phyloP scores from a whole-genome alignment of 2,329 filamentous ascomycete species.

The Hypoxylon sp. region DNA sequence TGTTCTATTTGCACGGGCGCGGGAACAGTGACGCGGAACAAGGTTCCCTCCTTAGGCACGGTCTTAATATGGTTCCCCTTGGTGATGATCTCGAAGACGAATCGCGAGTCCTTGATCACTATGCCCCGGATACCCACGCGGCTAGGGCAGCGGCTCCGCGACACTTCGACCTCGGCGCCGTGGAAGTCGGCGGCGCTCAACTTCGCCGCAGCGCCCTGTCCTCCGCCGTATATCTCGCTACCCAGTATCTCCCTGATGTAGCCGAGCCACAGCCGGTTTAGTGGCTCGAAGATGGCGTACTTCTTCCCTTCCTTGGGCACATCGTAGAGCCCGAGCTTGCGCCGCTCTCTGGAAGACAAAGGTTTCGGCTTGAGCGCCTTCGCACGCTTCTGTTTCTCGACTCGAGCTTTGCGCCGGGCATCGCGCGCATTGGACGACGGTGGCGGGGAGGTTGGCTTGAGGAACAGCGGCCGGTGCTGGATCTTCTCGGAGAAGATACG shows the following conservation, averaged over 20 bases:
- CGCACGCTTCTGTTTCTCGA: constrained; percentile 57
- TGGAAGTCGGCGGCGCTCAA: constrained; percentile 90
- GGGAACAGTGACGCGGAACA: constrained; percentile 82
- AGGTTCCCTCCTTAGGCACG: constrained; percentile 89
- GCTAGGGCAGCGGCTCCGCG: constrained; percentile 81
- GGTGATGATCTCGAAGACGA: constrained; percentile 87
- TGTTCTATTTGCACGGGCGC: constrained; percentile 1
- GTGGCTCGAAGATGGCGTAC: constrained; percentile 80
- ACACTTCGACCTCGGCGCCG: constrained; percentile 84
- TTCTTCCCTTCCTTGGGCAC: constrained; percentile 75
- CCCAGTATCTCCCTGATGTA: constrained; percentile 88
- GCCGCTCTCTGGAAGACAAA: constrained; percentile 82
- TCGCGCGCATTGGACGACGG: constrained; percentile 68
- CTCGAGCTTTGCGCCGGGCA: constrained; percentile 56
- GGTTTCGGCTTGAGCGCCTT: constrained; percentile 69
- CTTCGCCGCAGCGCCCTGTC: constrained; percentile 74
- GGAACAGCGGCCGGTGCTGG: constrained; percentile 81
- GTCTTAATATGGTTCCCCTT: constrained; percentile 76
- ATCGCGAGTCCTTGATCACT: constrained; percentile 88
- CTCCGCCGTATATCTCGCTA: constrained; percentile 66
- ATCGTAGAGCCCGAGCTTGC: constrained; percentile 77
- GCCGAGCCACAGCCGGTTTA: constrained; percentile 83
- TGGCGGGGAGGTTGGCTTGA: constrained; percentile 79
- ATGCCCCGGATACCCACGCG: constrained; percentile 88
- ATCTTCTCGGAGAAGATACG: constrained; percentile 86